A percentile compares a stretch with the other conserved stretches of the same genome.
These are phyloP conservation scores for Climacium dendroides DNA, from an alignment of 225 moss, liverwort and hornwort species.

Conservation along the genomic window DNA sequence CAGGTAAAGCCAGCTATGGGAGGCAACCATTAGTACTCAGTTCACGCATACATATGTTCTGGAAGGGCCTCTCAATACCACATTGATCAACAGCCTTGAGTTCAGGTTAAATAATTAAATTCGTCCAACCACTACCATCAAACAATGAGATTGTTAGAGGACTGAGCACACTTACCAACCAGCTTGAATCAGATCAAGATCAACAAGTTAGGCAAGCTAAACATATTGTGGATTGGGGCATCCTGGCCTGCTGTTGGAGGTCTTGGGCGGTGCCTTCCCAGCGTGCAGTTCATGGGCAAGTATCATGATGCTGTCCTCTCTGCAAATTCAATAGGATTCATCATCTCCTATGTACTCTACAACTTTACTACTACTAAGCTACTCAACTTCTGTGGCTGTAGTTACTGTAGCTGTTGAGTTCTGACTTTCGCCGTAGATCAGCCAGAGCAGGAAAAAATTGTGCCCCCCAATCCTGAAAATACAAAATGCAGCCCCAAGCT, in stretches of 20 bases:
- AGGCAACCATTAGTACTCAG: neutral
- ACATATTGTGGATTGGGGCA: neutral
- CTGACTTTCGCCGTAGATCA: no score
- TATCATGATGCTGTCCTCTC: neutral
- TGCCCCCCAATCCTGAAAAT: no score
- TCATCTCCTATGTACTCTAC: no score
- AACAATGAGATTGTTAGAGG: neutral
- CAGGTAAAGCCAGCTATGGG: neutral
- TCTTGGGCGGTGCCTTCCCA: neutral
- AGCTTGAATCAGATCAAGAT: no score
- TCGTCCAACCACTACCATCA: neutral
- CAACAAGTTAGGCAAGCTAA: neutral
- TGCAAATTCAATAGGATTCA: neutral
- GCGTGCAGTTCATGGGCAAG: neutral
- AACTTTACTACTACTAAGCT: neutral
- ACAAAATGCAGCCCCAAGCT: neutral
- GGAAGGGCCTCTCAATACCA: neutral
- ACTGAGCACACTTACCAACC: neutral
- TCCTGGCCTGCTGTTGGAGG: no score
- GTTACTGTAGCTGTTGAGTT: neutral
- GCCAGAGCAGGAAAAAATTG: neutral
- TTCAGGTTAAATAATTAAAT: neutral
- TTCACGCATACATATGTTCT: no score
- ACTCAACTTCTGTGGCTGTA: no score
- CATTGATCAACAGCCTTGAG: neutral